phyloP scores from a whole-genome alignment of 768 basidiomycete species.

The Pleurotus ostreatus region DNA sequence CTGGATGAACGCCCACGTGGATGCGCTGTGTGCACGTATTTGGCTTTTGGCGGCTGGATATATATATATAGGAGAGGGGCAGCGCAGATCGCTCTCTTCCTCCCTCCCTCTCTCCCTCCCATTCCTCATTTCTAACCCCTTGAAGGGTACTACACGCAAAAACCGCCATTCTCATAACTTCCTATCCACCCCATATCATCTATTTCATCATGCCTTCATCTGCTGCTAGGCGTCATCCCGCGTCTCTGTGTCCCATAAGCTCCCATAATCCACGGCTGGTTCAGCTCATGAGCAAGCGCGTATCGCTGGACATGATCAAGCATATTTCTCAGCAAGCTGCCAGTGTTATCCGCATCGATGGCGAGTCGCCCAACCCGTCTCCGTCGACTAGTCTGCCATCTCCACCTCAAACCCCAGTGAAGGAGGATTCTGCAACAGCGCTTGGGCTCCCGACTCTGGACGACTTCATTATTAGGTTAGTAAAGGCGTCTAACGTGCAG shows the following conservation, averaged over 20 bases:
- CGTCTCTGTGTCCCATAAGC: slow-evolving; percentile 75
- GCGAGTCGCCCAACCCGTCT: slow-evolving; percentile 35
- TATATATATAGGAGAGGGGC: background rate
- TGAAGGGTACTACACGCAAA: slow-evolving; percentile 5
- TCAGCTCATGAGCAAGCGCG: slow-evolving; percentile 70
- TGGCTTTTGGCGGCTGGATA: background rate
- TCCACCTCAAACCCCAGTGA: slow-evolving; percentile 2
- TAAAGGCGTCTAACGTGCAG: slow-evolving; percentile 82
- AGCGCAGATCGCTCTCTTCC: background rate
- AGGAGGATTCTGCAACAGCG: slow-evolving; percentile 10
- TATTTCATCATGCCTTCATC: slow-evolving; percentile 1
- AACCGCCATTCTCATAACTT: slow-evolving; percentile 6
- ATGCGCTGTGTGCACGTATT: background rate
- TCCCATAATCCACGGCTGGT: slow-evolving; percentile 80
- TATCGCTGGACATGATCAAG: slow-evolving; percentile 81
- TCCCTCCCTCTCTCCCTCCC: background rate
- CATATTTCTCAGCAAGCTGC: slow-evolving; percentile 79
- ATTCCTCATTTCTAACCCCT: slow-evolving; percentile 3
- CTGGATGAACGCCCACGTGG: background rate
- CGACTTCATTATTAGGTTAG: slow-evolving; percentile 80
- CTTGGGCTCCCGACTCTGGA: slow-evolving; percentile 57
- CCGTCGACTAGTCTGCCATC: slow-evolving; percentile 10
- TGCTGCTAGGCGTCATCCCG: slow-evolving; percentile 47
- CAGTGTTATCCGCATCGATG: slow-evolving; percentile 69
- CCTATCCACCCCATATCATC: slow-evolving; percentile 4